Base-by-base conservation (phyloP, 2,329 filamentous ascomycete genomes). In the Neofusicoccum parvum region DNA sequence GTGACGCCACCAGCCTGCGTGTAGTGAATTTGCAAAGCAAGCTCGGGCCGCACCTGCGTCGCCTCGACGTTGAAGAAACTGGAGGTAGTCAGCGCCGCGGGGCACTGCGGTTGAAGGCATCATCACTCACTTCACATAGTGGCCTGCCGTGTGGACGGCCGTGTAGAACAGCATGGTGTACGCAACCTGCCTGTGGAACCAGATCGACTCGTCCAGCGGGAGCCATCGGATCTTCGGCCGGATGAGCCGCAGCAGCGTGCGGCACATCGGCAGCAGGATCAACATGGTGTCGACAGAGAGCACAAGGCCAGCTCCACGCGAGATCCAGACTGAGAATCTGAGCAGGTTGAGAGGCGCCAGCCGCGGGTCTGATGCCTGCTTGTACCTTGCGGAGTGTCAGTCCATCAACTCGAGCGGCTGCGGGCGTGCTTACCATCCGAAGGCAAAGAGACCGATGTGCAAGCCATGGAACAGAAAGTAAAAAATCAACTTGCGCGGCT, bases 131-230 rank as follows among this genome's bases (percentile, higher is more conserved):
- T 99, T 98, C 83, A 98, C 92, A 73, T 99, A 99, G 80, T 99
- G 95, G 59, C 88, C 88, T 11, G 84, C 75, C 1, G 89, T 90
- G 78, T 99, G 95, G 37, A 92, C 78, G 56, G 89, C 85, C 32
- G 90, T 91, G 78, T 94, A 99, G 64, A 97, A 75, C 3, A 98
- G 83, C 81, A 98, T 83, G 1, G 92, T 84, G 76, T 98, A 99
- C n/a, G 95, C 94, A 49, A 96, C 86, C 78, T 99, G 95, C 69
- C 94, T 87, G 82, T 99, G 95, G 79, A 98, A 96, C 93, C 93
- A 99, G 70, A 94, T 86, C 66, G 93, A 95, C 81, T 99, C 95
- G 74, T 99, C 95, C 15, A 99, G 85, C 4, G 95, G 94, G 11
- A 98, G 76, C 82, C 91, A 97, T 77, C 88, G 87, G 69, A 97